Base-by-base conservation (phyloP, 2,329 filamentous ascomycete species). In the Arthroderma sp. region DNA sequence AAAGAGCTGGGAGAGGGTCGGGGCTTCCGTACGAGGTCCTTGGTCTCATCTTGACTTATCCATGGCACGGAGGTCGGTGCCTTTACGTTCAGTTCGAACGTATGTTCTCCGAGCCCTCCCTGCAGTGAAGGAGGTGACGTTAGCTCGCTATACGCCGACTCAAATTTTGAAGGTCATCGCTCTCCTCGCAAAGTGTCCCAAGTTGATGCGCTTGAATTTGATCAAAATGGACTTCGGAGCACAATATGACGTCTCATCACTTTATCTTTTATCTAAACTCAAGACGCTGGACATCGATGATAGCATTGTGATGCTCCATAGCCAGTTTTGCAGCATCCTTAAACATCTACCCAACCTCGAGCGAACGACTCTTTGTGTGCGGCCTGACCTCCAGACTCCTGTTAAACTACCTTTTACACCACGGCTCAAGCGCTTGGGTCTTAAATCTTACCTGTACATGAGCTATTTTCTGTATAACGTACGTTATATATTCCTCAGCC, bases 41-140 rank as follows among this genome's bases (percentile, higher is more conserved):
- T 77, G 76, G 73, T 62, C 61, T 46, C 58, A 72, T 46, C 57
- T 80, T 7, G 74, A 79, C 49, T 63, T 80, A 6, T 67, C 66
- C 2, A 57, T 55, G 3, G 68, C 71, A 4, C 61, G 56, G 29
- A 62, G 57, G 49, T 60, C 61, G 3, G 66, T 77, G n/a, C 55
- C 56, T 36, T 56, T 57, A 56, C 48, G 54, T 15, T 53, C 61
- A n/a, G 48, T 65, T 36, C 48, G 59, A 40, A 52, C 57, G 38
- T 64, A 61, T 48, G 56, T 66, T 46, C 51, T 58, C 34, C 57
- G 55, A 37, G 59, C 63, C 10, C 57, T 62, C 39, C 56, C 55
- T 4, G 54, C 56, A 49, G 51, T 66, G 29, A 59, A 57, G 22
- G 52, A 55, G 36, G 60, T 59, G 6, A 54, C 50, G 9, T 47